phyloP scores from a whole-genome alignment of 164 flowering plant genomes.

The Cinnamomum chago region DNA sequence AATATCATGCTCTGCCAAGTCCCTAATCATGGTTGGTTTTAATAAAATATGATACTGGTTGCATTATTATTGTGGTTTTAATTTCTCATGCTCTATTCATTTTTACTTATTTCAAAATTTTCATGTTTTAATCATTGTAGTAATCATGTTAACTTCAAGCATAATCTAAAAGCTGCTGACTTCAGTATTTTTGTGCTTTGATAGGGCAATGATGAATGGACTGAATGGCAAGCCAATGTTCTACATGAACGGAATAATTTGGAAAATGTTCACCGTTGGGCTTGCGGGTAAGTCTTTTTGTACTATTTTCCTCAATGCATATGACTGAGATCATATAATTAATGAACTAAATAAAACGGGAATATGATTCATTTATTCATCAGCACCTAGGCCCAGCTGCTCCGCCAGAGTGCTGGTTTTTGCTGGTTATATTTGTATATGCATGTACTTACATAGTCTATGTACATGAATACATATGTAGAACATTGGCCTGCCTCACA shows the following conservation, averaged over 20 bases:
- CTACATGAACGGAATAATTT: constrained; percentile 74
- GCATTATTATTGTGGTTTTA: not conserved
- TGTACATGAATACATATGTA: no score
- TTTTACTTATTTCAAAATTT: no score
- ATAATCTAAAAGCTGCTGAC: no score
- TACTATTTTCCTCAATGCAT: constrained; percentile 5
- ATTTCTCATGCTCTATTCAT: not conserved
- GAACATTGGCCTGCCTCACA: no score
- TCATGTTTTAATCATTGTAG: not conserved
- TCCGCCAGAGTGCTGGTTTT: no score
- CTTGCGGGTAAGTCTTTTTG: constrained; percentile 69
- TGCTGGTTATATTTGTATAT: no score
- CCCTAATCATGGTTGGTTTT: not conserved
- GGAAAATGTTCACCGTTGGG: constrained; percentile 89
- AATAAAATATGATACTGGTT: not conserved
- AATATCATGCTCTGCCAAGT: not conserved
- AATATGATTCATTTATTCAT: no score
- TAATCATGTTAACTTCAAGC: not conserved
- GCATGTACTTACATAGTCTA: no score
- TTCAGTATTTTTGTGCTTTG: not conserved
- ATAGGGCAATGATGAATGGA: constrained; percentile 76
- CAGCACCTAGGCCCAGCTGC: no score
- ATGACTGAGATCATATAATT: not conserved
- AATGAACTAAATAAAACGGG: no score
- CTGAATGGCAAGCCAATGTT: constrained; percentile 71